Conservation (phyloP, 2,329 filamentous ascomycete genomes). For the Aspergillus pseudoterreus region DNA sequence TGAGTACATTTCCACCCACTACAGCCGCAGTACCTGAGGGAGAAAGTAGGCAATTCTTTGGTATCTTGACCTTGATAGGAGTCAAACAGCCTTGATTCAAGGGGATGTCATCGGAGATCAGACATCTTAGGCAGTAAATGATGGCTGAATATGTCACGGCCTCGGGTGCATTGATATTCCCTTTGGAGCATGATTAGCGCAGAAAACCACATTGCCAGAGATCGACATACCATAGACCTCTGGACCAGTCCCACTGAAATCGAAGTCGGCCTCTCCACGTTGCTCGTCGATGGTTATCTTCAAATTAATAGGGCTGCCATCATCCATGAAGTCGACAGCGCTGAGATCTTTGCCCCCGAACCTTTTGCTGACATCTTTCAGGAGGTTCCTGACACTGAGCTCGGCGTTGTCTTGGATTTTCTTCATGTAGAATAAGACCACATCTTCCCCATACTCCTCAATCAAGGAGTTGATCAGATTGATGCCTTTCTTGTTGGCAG, state of each 20-base stretch:
- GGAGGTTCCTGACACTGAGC: conserved; percentile 63
- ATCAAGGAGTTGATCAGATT: conserved; percentile 68
- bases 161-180: not conserved
- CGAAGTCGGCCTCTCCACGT: conserved; percentile 69
- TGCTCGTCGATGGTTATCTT: conserved; percentile 67
- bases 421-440: conserved; percentile 75
- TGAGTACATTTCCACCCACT: conserved; percentile 69
- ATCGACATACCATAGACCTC: conserved; percentile 71
- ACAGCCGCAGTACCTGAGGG: conserved; percentile 71
- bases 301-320: conserved; percentile 71
- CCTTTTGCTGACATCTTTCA: conserved; percentile 64
- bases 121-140: conserved; percentile 66
- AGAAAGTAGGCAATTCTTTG: conserved; percentile 65
- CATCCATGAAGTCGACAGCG: conserved; percentile 77
- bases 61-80: conserved; percentile 68
- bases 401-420: conserved; percentile 77
- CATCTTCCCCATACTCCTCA: conserved; percentile 67
- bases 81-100: conserved; percentile 77
- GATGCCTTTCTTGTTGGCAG: conserved; percentile 78
- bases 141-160: not conserved
- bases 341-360: conserved; percentile 62
- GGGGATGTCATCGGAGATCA: conserved; percentile 74
- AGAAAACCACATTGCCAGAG: conserved; percentile 72
- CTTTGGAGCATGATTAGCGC: conserved; percentile 62
- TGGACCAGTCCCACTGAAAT: conserved; percentile 70